phyloP scores from a whole-genome alignment of 768 basidiomycete genomes.

The Austroboletus eburneus region DNA sequence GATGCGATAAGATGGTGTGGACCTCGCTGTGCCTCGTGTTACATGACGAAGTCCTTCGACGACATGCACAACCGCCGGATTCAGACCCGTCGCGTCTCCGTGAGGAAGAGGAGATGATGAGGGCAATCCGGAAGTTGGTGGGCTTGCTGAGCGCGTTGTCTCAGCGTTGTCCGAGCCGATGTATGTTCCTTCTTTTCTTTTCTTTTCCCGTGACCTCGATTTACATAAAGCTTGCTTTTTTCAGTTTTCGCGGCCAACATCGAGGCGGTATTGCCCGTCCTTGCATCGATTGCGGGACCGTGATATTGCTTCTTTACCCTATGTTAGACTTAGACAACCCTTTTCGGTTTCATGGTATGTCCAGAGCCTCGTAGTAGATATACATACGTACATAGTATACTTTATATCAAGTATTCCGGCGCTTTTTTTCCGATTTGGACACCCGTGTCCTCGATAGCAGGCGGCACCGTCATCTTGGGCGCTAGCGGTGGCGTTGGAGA shows the following conservation, averaged over 20 bases:
- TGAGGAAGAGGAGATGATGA: constrained; percentile 11
- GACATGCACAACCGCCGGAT: constrained; percentile 11
- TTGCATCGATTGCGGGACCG: constrained; percentile 14
- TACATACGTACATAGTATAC: constrained; percentile 1
- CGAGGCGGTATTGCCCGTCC: constrained; percentile 23
- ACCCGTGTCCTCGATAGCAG: constrained; percentile 19
- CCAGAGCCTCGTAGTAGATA: neutral
- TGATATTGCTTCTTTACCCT: neutral
- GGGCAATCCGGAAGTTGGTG: constrained; percentile 15
- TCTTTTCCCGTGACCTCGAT: neutral
- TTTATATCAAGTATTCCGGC: neutral
- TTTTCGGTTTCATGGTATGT: too few species aligned
- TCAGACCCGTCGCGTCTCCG: constrained; percentile 4
- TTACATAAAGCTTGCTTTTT: neutral
- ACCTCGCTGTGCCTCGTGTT: constrained; percentile 17
- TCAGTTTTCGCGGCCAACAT: constrained; percentile 22
- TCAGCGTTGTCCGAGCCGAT: constrained; percentile 11
- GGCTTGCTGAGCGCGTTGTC: constrained; percentile 16
- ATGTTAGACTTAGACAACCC: too few species aligned
- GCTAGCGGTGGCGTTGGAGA: constrained; percentile 14
- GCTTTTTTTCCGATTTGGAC: constrained; percentile 1
- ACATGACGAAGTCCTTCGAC: constrained; percentile 18
- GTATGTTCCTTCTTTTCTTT: constrained; percentile 12
- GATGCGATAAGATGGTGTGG: constrained; percentile 22
- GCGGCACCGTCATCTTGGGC: constrained; percentile 23